phyloP scores from a whole-genome alignment of 2,329 filamentous ascomycete genomes.

The Ophiostoma ulmi region DNA sequence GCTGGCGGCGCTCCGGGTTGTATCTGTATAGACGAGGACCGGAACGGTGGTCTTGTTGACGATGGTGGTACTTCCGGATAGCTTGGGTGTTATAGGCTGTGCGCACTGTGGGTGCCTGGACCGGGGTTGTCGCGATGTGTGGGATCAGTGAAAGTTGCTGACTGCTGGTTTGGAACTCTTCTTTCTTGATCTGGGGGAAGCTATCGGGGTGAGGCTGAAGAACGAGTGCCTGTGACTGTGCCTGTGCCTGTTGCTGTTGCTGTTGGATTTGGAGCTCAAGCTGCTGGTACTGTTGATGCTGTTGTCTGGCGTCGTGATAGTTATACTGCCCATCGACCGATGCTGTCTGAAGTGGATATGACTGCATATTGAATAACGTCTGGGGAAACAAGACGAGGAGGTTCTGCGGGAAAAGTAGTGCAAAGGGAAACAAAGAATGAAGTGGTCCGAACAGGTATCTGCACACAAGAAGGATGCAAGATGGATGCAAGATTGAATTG shows the following conservation, averaged over 20 bases:
- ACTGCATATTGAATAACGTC: background rate
- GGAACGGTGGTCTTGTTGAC: background rate
- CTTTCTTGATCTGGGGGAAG: background rate
- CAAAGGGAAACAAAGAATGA: background rate
- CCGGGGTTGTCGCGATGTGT: background rate
- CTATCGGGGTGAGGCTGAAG: background rate
- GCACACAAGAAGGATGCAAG: background rate
- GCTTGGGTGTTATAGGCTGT: background rate
- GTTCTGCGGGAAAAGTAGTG: background rate
- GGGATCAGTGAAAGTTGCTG: background rate
- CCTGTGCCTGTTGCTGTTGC: background rate
- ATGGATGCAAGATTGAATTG: background rate
- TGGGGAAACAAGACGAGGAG: background rate
- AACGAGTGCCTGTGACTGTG: background rate
- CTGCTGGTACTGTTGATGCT: background rate
- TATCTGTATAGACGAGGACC: background rate
- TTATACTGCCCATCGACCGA: constrained; percentile 9
- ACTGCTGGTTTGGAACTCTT: background rate
- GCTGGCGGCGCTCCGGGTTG: background rate
- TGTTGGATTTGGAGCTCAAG: background rate
- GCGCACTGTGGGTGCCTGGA: background rate
- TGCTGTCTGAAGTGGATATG: background rate
- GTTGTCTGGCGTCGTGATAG: constrained; percentile 1
- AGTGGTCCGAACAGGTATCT: background rate
- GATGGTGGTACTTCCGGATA: background rate